Conservation (phyloP, 805 yeast genomes). For the Cyberlindnera xylosilytica region DNA sequence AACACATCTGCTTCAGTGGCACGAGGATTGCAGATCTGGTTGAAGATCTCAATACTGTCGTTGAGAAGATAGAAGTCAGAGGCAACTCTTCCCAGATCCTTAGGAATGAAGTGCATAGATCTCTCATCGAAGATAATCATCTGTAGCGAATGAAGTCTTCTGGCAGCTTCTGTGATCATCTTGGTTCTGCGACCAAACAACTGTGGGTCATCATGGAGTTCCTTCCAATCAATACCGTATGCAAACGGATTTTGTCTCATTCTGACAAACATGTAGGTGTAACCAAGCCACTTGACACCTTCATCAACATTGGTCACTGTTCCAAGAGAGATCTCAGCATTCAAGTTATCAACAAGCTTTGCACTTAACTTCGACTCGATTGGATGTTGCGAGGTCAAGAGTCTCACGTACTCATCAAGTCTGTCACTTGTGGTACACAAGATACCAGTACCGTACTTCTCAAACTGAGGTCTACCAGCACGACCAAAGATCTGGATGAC, state of each 20-base stretch:
- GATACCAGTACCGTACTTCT: conserved; percentile 88
- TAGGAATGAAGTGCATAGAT: conserved; percentile 73
- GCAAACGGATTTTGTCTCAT: conserved; percentile 93
- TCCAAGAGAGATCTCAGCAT: conserved; percentile 95
- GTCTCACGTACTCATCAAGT: conserved; percentile 82
- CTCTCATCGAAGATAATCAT: conserved; percentile 92
- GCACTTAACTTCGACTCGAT: conserved; percentile 82
- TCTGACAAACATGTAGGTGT: conserved; percentile 88
- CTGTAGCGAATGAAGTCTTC: conserved; percentile 78
- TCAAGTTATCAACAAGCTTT: conserved; percentile 84
- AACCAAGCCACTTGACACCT: conserved; percentile 97
- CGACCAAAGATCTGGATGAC: conserved; percentile 98
- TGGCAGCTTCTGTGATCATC: conserved; percentile 77
- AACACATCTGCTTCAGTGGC: conserved; percentile 92
- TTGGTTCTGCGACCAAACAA: conserved; percentile 69
- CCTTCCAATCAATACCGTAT: conserved; percentile 88
- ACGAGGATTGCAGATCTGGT: conserved; percentile 73
- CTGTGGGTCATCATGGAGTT: conserved; percentile 77
- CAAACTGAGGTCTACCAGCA: conserved; percentile 98
- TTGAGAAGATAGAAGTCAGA: conserved; percentile 88
- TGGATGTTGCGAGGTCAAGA: conserved; percentile 92
- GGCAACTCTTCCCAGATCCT: conserved; percentile 91
- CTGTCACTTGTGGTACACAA: conserved; percentile 79
- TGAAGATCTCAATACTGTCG: conserved; percentile 85
- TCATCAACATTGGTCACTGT: conserved; percentile 93